Conservation (phyloP, 2,329 filamentous ascomycete species). For the Xylariales sp. region DNA sequence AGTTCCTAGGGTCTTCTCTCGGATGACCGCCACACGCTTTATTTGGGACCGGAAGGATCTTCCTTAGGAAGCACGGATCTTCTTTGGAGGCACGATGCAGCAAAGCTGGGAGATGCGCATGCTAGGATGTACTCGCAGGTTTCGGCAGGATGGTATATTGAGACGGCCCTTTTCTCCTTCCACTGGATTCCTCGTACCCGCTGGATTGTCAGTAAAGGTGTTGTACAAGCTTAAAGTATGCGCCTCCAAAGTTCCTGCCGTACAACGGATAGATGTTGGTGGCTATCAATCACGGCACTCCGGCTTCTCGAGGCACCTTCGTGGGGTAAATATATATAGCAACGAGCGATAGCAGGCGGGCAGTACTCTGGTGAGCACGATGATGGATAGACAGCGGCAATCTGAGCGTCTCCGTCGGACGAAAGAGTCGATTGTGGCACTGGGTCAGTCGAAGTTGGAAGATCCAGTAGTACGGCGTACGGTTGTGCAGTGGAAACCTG, state of each 20-base stretch:
- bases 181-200: slow-evolving; percentile 32
- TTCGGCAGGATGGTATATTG: slow-evolving; percentile 34
- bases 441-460: slow-evolving; percentile 58
- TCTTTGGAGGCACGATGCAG: slow-evolving; percentile 36
- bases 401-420: slow-evolving; percentile 59
- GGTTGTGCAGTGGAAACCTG: slow-evolving; percentile 58
- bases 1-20: slow-evolving; percentile 46
- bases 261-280: slow-evolving; percentile 23
- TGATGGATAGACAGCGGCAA: slow-evolving; percentile 44
- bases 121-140: slow-evolving; percentile 39
- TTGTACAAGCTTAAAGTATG: slow-evolving; percentile 22
- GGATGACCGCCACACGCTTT: slow-evolving; percentile 39
- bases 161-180: slow-evolving; percentile 18
- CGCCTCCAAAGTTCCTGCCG: slow-evolving; percentile 27
- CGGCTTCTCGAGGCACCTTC: slow-evolving; percentile 24
- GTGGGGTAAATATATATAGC: slow-evolving; percentile 44
- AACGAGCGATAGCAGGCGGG: slow-evolving; percentile 35
- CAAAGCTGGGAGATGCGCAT: slow-evolving; percentile 41
- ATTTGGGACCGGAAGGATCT: slow-evolving; percentile 36
- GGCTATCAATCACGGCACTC: slow-evolving; percentile 37
- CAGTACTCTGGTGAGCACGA: slow-evolving; percentile 40
- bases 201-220: slow-evolving; percentile 36
- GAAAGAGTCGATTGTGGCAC: slow-evolving; percentile 65
- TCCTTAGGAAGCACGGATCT: slow-evolving; percentile 37
- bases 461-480: slow-evolving; percentile 62